phyloP scores from a whole-genome alignment of 495 filamentous ascomycete genomes.

The Talaromyces thailandensis region DNA sequence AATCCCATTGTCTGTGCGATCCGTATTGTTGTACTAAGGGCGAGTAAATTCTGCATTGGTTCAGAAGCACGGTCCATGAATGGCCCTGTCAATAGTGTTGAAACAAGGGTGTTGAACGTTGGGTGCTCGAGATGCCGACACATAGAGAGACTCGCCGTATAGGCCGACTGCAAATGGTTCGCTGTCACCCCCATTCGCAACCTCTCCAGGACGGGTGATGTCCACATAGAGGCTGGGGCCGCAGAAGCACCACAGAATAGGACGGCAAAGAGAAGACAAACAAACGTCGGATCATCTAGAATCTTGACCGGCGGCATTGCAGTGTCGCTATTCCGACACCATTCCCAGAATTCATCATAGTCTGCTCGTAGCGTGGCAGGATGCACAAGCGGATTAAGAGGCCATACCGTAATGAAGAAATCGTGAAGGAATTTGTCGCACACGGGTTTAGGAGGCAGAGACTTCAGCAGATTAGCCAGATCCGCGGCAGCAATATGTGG shows the following conservation, averaged over 20 bases:
- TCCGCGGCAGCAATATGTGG: background rate
- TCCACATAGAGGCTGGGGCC: slow-evolving; percentile 6
- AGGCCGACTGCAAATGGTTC: slow-evolving; percentile 4
- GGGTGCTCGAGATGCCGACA: slow-evolving; percentile 13
- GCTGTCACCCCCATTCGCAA: background rate
- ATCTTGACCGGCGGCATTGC: slow-evolving; percentile 5
- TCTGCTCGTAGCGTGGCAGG: slow-evolving; percentile 6
- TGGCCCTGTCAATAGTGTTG: slow-evolving; percentile 7
- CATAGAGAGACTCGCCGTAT: slow-evolving; percentile 7
- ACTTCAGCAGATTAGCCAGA: background rate
- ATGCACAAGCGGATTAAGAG: slow-evolving; percentile 12
- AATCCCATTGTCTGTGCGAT: slow-evolving; percentile 16
- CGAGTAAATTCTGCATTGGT: background rate
- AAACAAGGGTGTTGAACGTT: slow-evolving; percentile 13
- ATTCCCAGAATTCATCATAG: slow-evolving; percentile 14
- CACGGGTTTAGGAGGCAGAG: slow-evolving; percentile 4
- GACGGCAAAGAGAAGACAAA: slow-evolving; percentile 13
- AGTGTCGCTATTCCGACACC: slow-evolving; percentile 5
- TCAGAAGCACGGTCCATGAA: background rate
- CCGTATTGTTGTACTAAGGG: slow-evolving; percentile 7
- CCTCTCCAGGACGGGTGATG: background rate
- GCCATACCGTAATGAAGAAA: slow-evolving; percentile 10
- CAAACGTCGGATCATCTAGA: slow-evolving; percentile 12
- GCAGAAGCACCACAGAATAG: slow-evolving; percentile 11
- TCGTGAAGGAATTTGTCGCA: slow-evolving; percentile 6